phyloP scores from a whole-genome alignment of 371 early-diverging fungal species.

The Smittium mucronatum region DNA sequence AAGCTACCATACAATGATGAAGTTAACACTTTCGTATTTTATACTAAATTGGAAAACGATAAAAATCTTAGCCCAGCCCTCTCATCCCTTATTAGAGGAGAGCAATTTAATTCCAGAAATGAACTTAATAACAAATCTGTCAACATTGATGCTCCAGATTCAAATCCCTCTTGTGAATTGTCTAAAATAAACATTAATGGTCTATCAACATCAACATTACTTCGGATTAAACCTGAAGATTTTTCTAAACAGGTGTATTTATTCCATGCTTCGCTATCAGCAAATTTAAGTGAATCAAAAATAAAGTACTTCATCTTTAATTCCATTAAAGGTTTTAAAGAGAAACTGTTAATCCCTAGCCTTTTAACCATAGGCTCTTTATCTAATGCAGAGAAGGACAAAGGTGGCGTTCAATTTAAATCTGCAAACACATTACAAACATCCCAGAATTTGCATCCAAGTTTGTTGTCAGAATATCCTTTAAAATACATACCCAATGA shows the following conservation, averaged over 20 bases:
- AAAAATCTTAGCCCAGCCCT: background rate
- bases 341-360: conserved; percentile 17
- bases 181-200: conserved; percentile 34
- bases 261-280: conserved; percentile 38
- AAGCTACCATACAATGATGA: background rate
- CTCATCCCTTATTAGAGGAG: background rate
- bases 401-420: background rate
- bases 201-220: conserved; percentile 45
- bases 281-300: conserved; percentile 20
- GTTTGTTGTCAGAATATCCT: background rate
- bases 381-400: background rate
- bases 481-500: background rate
- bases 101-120: background rate
- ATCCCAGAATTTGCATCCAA: background rate
- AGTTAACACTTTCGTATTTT: background rate
- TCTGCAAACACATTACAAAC: background rate
- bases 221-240: conserved; percentile 42
- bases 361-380: conserved; percentile 22
- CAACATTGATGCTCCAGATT: too few relatives aligned
- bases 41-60: background rate
- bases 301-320: conserved; percentile 22
- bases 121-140: background rate
- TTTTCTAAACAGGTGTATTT: conserved; percentile 60
- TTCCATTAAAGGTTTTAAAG: conserved; percentile 23
- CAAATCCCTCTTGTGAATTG: conserved; percentile 16